Evolutionary conservation across 2,329 filamentous ascomycete genomes (phyloP), one percentile per base, ranked within the genome.

Genomic region (Hymenoscyphus fructigenus): DNA sequence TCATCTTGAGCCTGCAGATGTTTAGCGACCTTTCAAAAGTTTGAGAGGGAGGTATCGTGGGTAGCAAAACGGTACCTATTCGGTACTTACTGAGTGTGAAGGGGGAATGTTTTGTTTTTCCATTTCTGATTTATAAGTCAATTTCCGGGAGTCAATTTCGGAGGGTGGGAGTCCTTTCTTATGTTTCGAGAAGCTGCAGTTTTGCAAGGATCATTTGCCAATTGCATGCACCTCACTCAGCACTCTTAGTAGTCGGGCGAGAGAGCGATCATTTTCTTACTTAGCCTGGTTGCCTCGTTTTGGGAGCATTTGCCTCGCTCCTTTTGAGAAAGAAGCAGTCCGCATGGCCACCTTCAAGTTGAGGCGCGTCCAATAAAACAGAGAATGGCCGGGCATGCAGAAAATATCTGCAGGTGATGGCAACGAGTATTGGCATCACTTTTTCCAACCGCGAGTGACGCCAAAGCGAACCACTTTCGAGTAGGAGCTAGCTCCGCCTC

Each of bases 251-350:
- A 66, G 56, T 66, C 60, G 67, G 63, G 67, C 65, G 65, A 64
- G 36, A 47, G 53, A 57, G 57, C 41, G 23, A 65, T 57, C 38
- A 57, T 53, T 36, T 50, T 62, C 44, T 32, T 34, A 20, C 58
- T 65, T 71, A 71, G 69, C 64, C 62, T 65, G 65, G 65, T 71
- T 68, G 69, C 70, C 70, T 71, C 66, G 68, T 71, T 68, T 63
- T 63, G 26, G 47, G 59, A 57, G 28, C 53, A 63, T 57, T 66
- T 63, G 64, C 64, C 64, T 68, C 65, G 62, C 61, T 62, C 60
- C 47, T 60, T 61, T 62, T 38, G 63, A 68, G 65, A 38, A 41
- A 63, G 60, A 59, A 61, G 47, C 56, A 65, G 57, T 41, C 15
- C 50, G 56, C 28, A 63, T 66, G 65, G 55, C 63, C 44, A 60